Conservation (phyloP, 23 red algal genomes). For the Cyanidiococcus yangmingshanensis region DNA sequence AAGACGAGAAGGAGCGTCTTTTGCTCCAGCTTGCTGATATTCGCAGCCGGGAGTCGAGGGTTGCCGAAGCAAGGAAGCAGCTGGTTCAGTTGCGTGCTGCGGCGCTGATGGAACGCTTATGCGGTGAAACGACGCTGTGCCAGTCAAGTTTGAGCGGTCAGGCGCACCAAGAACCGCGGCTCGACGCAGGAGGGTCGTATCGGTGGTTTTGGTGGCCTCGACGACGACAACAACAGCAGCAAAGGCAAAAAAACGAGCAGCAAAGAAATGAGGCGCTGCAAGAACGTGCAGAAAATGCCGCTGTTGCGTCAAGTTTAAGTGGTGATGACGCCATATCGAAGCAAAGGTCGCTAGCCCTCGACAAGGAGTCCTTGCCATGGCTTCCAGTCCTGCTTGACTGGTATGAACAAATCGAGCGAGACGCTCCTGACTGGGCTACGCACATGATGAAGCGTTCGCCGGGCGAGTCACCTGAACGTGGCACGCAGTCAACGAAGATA, state of each 20-base stretch:
- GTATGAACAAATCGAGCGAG: neutral
- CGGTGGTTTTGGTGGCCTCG: neutral
- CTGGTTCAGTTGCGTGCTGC: neutral
- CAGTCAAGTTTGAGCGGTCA: neutral
- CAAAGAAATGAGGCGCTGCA: neutral
- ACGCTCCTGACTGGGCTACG: neutral
- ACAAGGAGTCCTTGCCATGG: neutral
- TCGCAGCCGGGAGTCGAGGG: neutral
- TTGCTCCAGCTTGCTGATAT: neutral
- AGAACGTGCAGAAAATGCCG: neutral
- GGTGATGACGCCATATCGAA: neutral
- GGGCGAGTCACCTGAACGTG: neutral
- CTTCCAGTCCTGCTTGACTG: neutral
- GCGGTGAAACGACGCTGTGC: neutral
- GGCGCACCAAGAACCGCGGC: neutral
- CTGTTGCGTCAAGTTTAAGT: neutral
- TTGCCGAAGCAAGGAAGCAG: neutral
- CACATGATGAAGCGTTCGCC: neutral
- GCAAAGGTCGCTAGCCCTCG: neutral
- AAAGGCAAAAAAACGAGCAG: neutral
- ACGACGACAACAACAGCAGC: neutral
- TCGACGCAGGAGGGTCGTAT: neutral
- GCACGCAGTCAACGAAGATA: neutral
- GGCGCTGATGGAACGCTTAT: neutral
- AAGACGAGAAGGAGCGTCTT: conserved; percentile 13